Evolutionary conservation across 805 yeast genomes (phyloP).

Genomic region (Yarrowia keelungensis): DNA sequence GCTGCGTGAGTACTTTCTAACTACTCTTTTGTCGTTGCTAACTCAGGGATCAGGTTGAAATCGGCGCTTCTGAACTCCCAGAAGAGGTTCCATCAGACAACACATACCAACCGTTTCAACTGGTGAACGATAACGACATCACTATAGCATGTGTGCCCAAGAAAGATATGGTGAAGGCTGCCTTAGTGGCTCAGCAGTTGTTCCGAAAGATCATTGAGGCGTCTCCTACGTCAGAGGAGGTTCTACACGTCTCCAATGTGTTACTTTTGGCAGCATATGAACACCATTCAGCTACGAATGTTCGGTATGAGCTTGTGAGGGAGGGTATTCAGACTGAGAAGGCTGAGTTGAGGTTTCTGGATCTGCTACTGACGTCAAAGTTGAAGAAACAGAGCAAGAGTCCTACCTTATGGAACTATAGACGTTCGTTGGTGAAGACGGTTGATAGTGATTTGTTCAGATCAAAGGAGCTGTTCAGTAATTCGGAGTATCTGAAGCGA

Average conservation of each 20-base stretch:
- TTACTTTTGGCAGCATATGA: conserved; percentile 48
- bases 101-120: neutral
- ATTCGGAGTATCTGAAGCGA: neutral
- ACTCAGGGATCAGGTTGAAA: conserved; percentile 26
- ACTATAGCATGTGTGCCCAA: conserved; percentile 14
- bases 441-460: neutral
- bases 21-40: neutral
- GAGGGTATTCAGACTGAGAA: conserved; percentile 1
- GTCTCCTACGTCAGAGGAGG: neutral
- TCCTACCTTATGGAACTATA: conserved; percentile 53
- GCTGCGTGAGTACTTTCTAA: conserved; percentile 9
- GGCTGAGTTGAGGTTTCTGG: conserved; percentile 46
- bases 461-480: neutral
- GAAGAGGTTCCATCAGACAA: conserved; percentile 3
- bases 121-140: neutral
- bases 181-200: neutral
- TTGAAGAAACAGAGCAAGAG: conserved; percentile 51
- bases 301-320: conserved; percentile 45
- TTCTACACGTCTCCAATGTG: conserved; percentile 36
- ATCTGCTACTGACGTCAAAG: conserved; percentile 48
- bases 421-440: conserved; percentile 46
- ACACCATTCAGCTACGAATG: conserved; percentile 46
- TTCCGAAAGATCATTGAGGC: neutral
- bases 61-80: conserved; percentile 8
- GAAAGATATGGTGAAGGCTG: conserved; percentile 14